Base-by-base conservation (phyloP, 495 filamentous ascomycete species). In the Mytilinidion resinicola region DNA sequence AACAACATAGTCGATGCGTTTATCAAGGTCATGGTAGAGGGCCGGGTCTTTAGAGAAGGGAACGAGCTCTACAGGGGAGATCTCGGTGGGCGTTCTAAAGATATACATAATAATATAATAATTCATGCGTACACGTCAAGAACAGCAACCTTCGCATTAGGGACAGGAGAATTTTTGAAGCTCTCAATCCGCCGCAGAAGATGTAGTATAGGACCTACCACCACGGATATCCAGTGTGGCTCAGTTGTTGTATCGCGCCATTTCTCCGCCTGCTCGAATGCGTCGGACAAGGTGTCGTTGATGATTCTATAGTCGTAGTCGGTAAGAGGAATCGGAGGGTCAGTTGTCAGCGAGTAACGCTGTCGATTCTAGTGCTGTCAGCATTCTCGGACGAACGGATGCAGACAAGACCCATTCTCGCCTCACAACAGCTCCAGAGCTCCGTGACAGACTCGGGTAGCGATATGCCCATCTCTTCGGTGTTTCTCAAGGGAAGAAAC, bases 1-100 rank as follows among this genome's bases (percentile, higher is more conserved):
- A 50, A 60, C 33, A 30, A 35, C 57, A 41, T 41, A 21, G 41
- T 60, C 50, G 25, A 60, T 60, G 1, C 34, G 12, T 17, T 54
- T 60, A n/a, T 60, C 57, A 10, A 60, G 57, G 30, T 60, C 57
- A 6, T 34, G 21, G 56, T 41, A 52, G 19, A 60, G 36, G 36
- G 33, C 51, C 2, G 57, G 50, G 1, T 60, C 35, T 20, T 34
- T 35, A 14, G 50, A 39, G 49, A 35, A 47, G 12, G 57, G 57
- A 41, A 53, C 49, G 20, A 53, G 51, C 3, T 54, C 49, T 19
- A 41, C 1, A 14, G 33, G 56, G 11, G 37, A 47, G 35, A 57
- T 57, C 43, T 57, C 44, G n/a, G 33, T 34, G 47, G 44, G 3
- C 25, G 15, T 5, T 21, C 44, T 57, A 21, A 15, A 42, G 52